These are phyloP conservation scores for Trichocomaceae sp. DNA, from an alignment of 2,329 filamentous ascomycete species.

Conservation along the genomic window DNA sequence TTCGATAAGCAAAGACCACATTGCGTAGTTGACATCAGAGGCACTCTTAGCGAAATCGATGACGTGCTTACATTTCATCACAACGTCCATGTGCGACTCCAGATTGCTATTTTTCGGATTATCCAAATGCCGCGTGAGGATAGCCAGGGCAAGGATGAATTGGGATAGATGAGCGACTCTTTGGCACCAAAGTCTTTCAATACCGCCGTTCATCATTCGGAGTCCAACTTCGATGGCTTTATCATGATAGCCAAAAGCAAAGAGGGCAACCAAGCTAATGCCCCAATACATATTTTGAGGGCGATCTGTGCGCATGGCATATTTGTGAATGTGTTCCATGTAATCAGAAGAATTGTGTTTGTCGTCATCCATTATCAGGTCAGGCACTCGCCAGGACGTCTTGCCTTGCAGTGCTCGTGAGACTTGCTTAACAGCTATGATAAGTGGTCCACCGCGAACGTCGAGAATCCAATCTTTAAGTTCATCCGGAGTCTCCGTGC, in stretches of 20 bases:
- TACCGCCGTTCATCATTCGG: constrained; percentile 35
- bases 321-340: constrained; percentile 40
- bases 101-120: constrained; percentile 39
- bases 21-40: constrained; percentile 55
- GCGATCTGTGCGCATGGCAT: constrained; percentile 45
- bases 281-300: constrained; percentile 52
- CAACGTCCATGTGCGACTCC: constrained; percentile 42
- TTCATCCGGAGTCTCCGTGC: constrained; percentile 51
- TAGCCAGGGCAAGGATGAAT: constrained; percentile 41
- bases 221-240: constrained; percentile 40
- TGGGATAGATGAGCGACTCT: constrained; percentile 38
- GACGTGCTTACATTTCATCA: constrained; percentile 44
- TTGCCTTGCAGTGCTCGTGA: constrained; percentile 56
- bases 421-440: constrained; percentile 52
- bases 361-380: constrained; percentile 48
- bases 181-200: constrained; percentile 42
- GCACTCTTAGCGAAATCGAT: constrained; percentile 48
- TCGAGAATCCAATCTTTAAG: constrained; percentile 52
- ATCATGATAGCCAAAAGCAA: constrained; percentile 41
- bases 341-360: constrained; percentile 49
- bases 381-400: constrained; percentile 43
- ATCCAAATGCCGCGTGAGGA: constrained; percentile 39
- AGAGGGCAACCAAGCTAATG: constrained; percentile 42
- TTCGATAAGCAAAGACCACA: constrained; percentile 51
- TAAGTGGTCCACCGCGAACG: constrained; percentile 52